phyloP scores from a whole-genome alignment of 2,329 filamentous ascomycete species.

The Colletotrichum shisoi region DNA sequence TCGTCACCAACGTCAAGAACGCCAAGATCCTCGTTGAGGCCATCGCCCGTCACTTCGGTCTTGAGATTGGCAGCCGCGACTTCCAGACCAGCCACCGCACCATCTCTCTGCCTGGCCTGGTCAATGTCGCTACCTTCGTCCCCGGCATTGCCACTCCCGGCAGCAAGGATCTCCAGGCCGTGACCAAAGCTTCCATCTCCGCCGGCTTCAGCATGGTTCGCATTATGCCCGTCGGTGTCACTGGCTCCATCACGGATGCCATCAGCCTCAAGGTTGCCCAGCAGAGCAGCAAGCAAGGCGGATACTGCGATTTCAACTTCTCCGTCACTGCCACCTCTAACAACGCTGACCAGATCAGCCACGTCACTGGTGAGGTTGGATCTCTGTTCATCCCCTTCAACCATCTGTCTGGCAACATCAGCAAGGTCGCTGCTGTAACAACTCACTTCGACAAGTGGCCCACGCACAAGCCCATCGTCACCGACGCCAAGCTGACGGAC shows the following conservation, averaged over 20 bases:
- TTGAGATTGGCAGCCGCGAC: constrained; percentile 84
- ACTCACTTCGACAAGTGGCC: constrained; percentile 83
- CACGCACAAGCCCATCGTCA: constrained; percentile 78
- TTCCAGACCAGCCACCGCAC: constrained; percentile 89
- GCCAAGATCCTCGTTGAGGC: constrained; percentile 97
- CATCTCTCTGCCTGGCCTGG: constrained; percentile 74
- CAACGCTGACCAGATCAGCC: constrained; percentile 77
- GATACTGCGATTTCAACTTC: constrained; percentile 81
- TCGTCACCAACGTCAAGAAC: constrained; percentile 99
- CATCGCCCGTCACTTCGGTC: constrained; percentile 84
- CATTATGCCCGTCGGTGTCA: constrained; percentile 77
- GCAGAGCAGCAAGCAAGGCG: constrained; percentile 71
- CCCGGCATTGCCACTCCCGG: constrained; percentile 72
- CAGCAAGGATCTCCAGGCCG: constrained; percentile 72
- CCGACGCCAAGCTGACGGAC: constrained; percentile 81
- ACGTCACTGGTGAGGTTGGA: constrained; percentile 76
- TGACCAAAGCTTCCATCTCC: constrained; percentile 76
- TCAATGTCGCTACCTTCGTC: constrained; percentile 83
- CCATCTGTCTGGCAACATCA: constrained; percentile 81
- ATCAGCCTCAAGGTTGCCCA: constrained; percentile 75
- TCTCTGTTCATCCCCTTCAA: constrained; percentile 86
- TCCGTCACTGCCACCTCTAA: constrained; percentile 76
- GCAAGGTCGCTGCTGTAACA: constrained; percentile 80
- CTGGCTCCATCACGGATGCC: constrained; percentile 76
- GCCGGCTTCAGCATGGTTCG: constrained; percentile 83